Conservation (phyloP, 345 rosid genomes). For the Brassica incana region DNA sequence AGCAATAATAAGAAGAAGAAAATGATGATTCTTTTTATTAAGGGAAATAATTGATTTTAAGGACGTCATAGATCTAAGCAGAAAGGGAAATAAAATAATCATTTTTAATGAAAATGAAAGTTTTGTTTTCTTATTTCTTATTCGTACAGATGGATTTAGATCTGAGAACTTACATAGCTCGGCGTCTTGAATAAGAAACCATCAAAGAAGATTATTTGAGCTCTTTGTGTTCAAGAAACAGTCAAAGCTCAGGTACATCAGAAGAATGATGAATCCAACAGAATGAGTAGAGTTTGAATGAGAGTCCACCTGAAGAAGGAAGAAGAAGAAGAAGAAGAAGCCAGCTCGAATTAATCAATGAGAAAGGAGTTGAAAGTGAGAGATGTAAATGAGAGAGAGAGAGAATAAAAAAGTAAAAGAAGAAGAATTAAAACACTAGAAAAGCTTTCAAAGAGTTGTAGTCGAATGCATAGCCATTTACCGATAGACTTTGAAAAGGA, state of each 20-base stretch:
- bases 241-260: slow-evolving; percentile 34
- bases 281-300: neutral
- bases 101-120: neutral
- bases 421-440: slow-evolving; percentile 10
- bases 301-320: neutral
- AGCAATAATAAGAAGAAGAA: neutral
- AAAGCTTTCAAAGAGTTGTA: slow-evolving; percentile 41
- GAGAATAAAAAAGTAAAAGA: slow-evolving; percentile 14
- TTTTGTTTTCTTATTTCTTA: neutral
- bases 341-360: slow-evolving; percentile 34
- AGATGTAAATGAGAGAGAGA: neutral
- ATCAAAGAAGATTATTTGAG: slow-evolving; percentile 20
- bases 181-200: slow-evolving; percentile 37
- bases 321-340: slow-evolving; percentile 24
- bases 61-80: too few relatives aligned
- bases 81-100: too few relatives aligned
- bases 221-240: slow-evolving; percentile 22
- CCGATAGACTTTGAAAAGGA: slow-evolving; percentile 48
- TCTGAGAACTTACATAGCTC: slow-evolving; percentile 67
- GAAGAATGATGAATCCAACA: neutral
- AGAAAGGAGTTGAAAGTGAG: slow-evolving; percentile 36
- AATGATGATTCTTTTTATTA: too few relatives aligned
- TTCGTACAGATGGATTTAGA: slow-evolving; percentile 50
- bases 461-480: slow-evolving; percentile 40
- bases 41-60: too few relatives aligned